Conservation (phyloP, 2,329 filamentous ascomycete species). For the Botrytis tulipae region DNA sequence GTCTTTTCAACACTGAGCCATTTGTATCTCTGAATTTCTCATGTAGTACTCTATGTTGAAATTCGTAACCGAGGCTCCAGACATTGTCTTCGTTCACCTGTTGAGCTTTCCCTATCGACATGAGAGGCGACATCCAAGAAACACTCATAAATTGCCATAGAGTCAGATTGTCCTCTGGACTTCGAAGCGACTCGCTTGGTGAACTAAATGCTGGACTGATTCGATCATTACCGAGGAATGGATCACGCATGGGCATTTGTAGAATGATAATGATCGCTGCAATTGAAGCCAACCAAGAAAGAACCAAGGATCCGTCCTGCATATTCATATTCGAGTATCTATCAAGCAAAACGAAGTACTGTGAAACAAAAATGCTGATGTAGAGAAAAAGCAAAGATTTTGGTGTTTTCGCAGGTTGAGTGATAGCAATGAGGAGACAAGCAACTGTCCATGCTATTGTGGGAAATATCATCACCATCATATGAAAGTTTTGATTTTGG, state of each 20-base stretch:
- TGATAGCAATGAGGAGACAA: constrained; percentile 28
- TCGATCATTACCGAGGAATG: constrained; percentile 49
- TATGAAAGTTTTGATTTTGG: constrained; percentile 33
- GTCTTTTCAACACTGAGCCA: constrained; percentile 68
- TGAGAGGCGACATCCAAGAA: constrained; percentile 77
- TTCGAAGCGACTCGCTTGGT: constrained; percentile 61
- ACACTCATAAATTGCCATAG: constrained; percentile 84
- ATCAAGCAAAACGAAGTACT: constrained; percentile 35
- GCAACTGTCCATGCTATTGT: constrained; percentile 32
- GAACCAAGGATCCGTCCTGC: constrained; percentile 28
- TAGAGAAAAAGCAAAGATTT: constrained; percentile 29
- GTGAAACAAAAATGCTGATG: constrained; percentile 31
- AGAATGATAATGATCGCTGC: constrained; percentile 54
- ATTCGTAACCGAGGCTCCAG: constrained; percentile 76
- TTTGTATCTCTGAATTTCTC: constrained; percentile 68
- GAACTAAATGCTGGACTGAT: constrained; percentile 58
- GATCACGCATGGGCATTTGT: constrained; percentile 68
- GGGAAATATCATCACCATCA: constrained; percentile 40
- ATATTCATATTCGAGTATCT: constrained; percentile 30
- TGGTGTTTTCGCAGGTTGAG: constrained; percentile 32
- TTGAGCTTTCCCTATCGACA: constrained; percentile 59
- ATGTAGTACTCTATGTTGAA: constrained; percentile 76
- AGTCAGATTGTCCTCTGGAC: constrained; percentile 75
- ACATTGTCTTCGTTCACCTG: constrained; percentile 77
- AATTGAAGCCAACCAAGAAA: constrained; percentile 44